Base-by-base conservation (phyloP, 78 protist species). In the Diacronema lutheri region DNA sequence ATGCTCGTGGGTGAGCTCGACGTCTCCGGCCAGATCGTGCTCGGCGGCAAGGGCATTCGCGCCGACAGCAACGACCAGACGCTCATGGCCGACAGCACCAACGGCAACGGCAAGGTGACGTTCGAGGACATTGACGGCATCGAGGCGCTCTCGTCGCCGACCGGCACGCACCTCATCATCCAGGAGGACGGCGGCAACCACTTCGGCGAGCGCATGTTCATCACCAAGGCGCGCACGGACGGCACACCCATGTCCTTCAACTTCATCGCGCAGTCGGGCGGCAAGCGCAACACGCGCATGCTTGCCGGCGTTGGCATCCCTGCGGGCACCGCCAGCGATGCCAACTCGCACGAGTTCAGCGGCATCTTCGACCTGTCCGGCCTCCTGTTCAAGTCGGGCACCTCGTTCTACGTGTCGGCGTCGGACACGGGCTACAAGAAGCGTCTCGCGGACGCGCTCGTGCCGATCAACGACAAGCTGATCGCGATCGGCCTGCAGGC, bases 161-260 rank as follows among this genome's bases (percentile, higher is more conserved):
- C 76, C 50, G 41, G n/a, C 16, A 38, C 37, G 19, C 38, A 68
- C 76, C 5, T 68, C 76, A 0, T 68, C 76, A 68, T 68, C 46
- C 76, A 68, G 46, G 76, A 68, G 46, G 76, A 68, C 76, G 41
- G 50, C 25, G 46, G 76, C 76, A 68, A 68, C 76, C 16, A 7
- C 41, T 68, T 3, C 0, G 76, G 76, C 76, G 76, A 68, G 76
- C 76, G 76, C 46, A 68, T 23, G 50, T 58, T 58, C 26, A 58
- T 58, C 64, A 58, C 4, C 29, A 20, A 20, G 7, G 29, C n/a
- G n/a, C n/a, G n/a, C n/a, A 64, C 71, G 71, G 71, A 64, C 38
- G 71, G 71, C 38, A 31, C 38, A 0, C 71, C 71, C 38, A 9
- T 64, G 40, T 37, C 76, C 10, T 68, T 19, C 46, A 37, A 68